A percentile compares a stretch with the other conserved stretches of the same genome.
Conservation (phyloP, 345 rosid species). For the Murraya paniculata region DNA sequence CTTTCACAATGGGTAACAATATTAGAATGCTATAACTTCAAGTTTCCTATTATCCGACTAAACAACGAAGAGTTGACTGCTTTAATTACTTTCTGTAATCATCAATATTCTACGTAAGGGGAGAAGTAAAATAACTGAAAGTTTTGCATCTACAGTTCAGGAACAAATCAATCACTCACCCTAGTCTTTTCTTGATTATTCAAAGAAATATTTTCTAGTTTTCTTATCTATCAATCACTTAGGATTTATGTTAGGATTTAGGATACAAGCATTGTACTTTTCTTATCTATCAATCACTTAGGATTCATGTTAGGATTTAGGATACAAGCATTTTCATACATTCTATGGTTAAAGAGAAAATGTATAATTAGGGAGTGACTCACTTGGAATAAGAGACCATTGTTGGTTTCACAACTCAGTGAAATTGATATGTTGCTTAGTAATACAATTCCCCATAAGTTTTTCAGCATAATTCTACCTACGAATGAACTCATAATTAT, state of each 20-base stretch:
- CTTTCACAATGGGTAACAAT: neutral
- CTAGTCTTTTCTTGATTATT: neutral
- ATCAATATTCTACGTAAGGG: neutral
- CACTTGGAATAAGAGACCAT: neutral
- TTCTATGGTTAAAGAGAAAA: neutral
- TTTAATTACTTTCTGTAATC: neutral
- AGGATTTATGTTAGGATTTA: neutral
- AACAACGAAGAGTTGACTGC: neutral
- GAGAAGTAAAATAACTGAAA: neutral
- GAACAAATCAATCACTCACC: neutral
- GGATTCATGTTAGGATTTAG: neutral
- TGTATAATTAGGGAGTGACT: neutral
- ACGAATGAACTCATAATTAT: neutral
- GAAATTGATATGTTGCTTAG: neutral
- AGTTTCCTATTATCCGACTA: neutral
- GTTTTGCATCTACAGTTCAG: neutral
- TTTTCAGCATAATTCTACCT: neutral
- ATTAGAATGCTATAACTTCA: neutral
- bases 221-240: neutral
- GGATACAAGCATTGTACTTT: no score
- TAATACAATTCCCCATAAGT: neutral
- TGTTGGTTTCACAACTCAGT: neutral
- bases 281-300: neutral
- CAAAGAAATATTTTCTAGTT: neutral
- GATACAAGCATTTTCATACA: neutral